Evolutionary conservation across 1,284 basidiomycete species (phyloP).

Genomic region (Sanguinoderma infundibulare): DNA sequence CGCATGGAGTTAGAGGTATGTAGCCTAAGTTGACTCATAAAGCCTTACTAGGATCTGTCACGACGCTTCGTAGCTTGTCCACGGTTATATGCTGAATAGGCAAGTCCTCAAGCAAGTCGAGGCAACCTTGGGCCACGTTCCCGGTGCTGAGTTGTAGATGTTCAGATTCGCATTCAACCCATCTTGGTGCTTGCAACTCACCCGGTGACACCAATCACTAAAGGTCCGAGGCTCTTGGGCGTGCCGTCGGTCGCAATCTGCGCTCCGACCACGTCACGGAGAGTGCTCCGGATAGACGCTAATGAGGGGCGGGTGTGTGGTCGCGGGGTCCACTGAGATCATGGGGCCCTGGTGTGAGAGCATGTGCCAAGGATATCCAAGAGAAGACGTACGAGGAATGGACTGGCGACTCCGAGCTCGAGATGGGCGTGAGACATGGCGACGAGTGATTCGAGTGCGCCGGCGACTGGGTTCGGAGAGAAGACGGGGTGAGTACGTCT

Average conservation of each 20-base stretch:
- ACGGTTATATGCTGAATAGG: slow-evolving; percentile 65
- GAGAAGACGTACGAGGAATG: slow-evolving; percentile 69
- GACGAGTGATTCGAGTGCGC: slow-evolving; percentile 80
- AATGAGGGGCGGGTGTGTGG: slow-evolving; percentile 77
- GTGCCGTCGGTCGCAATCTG: slow-evolving; percentile 62
- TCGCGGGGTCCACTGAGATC: slow-evolving; percentile 71
- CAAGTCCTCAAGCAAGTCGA: slow-evolving; percentile 73
- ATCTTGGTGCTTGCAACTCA: slow-evolving; percentile 35
- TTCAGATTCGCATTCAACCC: background rate
- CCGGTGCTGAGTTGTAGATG: slow-evolving; percentile 56
- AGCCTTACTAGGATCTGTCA: slow-evolving; percentile 52
- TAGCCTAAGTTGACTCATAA: background rate
- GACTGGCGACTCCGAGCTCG: slow-evolving; percentile 78
- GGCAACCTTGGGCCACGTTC: slow-evolving; percentile 78
- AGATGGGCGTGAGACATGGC: slow-evolving; percentile 81
- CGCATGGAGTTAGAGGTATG: background rate
- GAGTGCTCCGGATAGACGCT: slow-evolving; percentile 57
- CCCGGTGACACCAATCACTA: slow-evolving; percentile 87
- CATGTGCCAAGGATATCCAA: background rate
- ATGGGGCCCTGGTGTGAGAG: background rate
- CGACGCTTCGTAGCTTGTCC: slow-evolving; percentile 60
- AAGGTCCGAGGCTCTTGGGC: slow-evolving; percentile 68
- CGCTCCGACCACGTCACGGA: slow-evolving; percentile 62
- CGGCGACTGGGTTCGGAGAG: slow-evolving; percentile 60
- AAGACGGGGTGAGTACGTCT: background rate